Conservation (phyloP, 2,329 filamentous ascomycete species). For the Trichoderma sp. region DNA sequence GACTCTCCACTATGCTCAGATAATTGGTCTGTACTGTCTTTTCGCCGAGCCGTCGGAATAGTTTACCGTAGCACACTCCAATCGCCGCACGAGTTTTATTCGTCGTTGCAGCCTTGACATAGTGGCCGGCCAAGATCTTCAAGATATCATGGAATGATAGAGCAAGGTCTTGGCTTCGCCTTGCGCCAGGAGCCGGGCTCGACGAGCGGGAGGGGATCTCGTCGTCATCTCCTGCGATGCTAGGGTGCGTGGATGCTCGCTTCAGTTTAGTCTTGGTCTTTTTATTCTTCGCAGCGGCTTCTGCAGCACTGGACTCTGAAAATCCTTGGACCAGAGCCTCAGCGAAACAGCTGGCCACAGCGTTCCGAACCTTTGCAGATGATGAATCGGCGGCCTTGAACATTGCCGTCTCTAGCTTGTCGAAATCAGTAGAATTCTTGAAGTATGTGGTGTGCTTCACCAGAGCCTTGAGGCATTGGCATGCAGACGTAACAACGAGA, state of each 20-base stretch:
- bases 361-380: constrained; percentile 73
- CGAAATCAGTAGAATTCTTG: constrained; percentile 84
- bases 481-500: constrained; percentile 75
- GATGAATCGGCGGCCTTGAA: constrained; percentile 85
- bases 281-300: constrained; percentile 60
- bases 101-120: constrained; percentile 72
- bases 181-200: constrained; percentile 66
- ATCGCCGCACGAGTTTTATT: constrained; percentile 81
- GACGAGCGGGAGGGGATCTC: constrained; percentile 64
- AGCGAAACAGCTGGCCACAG: constrained; percentile 81
- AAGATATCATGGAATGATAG: constrained; percentile 77
- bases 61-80: constrained; percentile 79
- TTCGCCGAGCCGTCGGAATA: constrained; percentile 76
- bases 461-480: constrained; percentile 73
- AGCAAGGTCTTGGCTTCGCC: constrained; percentile 68
- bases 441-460: constrained; percentile 75
- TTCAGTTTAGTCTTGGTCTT: constrained; percentile 64
- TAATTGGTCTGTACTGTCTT: constrained; percentile 82
- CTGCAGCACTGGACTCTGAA: constrained; percentile 45
- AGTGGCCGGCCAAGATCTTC: constrained; percentile 75
- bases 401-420: constrained; percentile 75
- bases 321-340: constrained; percentile 80
- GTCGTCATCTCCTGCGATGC: constrained; percentile 68
- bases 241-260: constrained; percentile 57
- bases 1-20: constrained; percentile 72